Evolutionary conservation across 768 basidiomycete genomes (phyloP).

Genomic region (Omphalotus guepiniiformis): DNA sequence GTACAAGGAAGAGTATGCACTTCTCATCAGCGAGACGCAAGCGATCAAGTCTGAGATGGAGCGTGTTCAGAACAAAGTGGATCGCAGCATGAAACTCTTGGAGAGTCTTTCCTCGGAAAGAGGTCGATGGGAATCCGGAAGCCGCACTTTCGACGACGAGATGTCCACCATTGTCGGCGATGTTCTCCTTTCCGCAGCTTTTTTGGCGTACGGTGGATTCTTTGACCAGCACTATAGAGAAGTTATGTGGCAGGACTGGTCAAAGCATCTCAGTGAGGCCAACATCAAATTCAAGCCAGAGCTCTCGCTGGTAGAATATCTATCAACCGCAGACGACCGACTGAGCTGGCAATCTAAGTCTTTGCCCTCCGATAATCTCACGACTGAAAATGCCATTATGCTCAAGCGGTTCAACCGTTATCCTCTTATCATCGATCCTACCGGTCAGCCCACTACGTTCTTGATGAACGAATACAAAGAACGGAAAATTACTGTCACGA

Average conservation of each 20-base stretch:
- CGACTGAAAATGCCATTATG: slow-evolving; percentile 99
- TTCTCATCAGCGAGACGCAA: slow-evolving; percentile 94
- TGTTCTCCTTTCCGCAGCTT: slow-evolving; percentile 91
- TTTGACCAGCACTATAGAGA: slow-evolving; percentile 99
- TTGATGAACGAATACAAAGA: slow-evolving; percentile 92
- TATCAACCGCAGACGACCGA: slow-evolving; percentile 95
- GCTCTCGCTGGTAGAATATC: slow-evolving; percentile 89
- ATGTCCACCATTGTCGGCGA: slow-evolving; percentile 99
- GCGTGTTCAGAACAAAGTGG: slow-evolving; percentile 93
- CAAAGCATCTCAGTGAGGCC: slow-evolving; percentile 81
- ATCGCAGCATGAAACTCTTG: slow-evolving; percentile 92
- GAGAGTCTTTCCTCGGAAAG: slow-evolving; percentile 94
- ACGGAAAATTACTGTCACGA: slow-evolving; percentile 96
- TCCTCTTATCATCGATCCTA: slow-evolving; percentile 96
- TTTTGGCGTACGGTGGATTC: slow-evolving; percentile 96
- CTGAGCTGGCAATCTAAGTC: slow-evolving; percentile 94
- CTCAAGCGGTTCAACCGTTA: slow-evolving; percentile 97
- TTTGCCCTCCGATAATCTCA: slow-evolving; percentile 92
- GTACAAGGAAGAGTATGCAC: slow-evolving; percentile 97
- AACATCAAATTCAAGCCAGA: slow-evolving; percentile 90
- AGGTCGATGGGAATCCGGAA: slow-evolving; percentile 90
- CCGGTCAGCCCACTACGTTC: slow-evolving; percentile 95
- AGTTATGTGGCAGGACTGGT: slow-evolving; percentile 96
- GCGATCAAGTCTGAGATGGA: slow-evolving; percentile 98
- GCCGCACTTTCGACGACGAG: slow-evolving; percentile 92